phyloP scores from a whole-genome alignment of 2,329 filamentous ascomycete genomes.

The Eurotiales sp. region DNA sequence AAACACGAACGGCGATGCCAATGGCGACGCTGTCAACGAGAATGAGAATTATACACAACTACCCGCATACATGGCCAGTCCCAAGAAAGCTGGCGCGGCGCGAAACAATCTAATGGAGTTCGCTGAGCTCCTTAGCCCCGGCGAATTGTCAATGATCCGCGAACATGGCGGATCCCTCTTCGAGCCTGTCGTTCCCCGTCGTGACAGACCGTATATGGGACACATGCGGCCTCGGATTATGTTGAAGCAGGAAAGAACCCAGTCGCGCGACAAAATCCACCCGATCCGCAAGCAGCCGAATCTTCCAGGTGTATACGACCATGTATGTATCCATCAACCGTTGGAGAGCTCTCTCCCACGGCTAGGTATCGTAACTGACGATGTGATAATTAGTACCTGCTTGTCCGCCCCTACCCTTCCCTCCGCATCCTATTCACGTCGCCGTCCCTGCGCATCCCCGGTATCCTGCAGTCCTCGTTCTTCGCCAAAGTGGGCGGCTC shows the following conservation, averaged over 20 bases:
- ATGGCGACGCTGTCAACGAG: not conserved
- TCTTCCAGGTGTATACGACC: constrained; percentile 51
- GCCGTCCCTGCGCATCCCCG: constrained; percentile 62
- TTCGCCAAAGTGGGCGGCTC: constrained; percentile 45
- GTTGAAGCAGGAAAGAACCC: not conserved
- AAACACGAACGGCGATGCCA: constrained; percentile 4
- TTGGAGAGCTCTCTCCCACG: too few species aligned
- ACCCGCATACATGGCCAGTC: constrained; percentile 14
- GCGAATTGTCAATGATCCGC: constrained; percentile 63
- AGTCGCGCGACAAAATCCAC: not conserved
- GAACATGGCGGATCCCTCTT: constrained; percentile 56
- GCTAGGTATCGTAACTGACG: not conserved
- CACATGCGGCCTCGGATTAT: constrained; percentile 6
- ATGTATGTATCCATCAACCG: constrained; percentile 46
- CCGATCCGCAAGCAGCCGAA: not conserved
- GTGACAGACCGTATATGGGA: constrained; percentile 8
- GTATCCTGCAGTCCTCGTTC: constrained; percentile 60
- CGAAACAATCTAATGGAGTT: constrained; percentile 64
- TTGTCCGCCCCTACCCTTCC: constrained; percentile 58
- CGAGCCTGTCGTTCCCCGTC: constrained; percentile 20
- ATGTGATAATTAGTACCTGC: constrained; percentile 31
- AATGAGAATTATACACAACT: not conserved
- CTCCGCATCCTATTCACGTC: constrained; percentile 67
- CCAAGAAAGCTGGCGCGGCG: constrained; percentile 26
- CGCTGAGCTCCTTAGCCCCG: constrained; percentile 65